Percentiles rank a stretch among this genome's conserved stretches.
These are phyloP conservation scores for Ceratocystiopsis brevicomis DNA, from an alignment of 2,329 filamentous ascomycete species.

Conservation along the genomic window DNA sequence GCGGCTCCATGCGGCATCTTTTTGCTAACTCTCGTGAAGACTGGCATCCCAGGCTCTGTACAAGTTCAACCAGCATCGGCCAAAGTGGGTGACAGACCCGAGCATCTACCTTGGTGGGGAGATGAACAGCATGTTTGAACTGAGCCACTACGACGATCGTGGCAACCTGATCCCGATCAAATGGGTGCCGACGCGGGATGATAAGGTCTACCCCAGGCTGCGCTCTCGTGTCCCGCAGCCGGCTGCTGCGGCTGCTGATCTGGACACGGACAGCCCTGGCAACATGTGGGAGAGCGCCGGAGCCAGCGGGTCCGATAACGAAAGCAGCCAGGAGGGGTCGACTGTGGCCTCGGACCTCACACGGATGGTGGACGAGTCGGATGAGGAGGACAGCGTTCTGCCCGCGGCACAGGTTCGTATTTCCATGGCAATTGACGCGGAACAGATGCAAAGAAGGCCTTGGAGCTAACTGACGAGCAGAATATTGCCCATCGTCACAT, in stretches of 20 bases:
- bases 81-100: slow-evolving; percentile 30
- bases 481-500: too few relatives aligned
- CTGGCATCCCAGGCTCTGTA: slow-evolving; percentile 18
- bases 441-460: too few relatives aligned
- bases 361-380: slow-evolving; percentile 20
- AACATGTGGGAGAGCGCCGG: slow-evolving; percentile 24
- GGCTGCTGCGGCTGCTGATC: slow-evolving; percentile 14
- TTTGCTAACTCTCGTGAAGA: slow-evolving; percentile 2
- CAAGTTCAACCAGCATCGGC: slow-evolving; percentile 29
- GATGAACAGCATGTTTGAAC: slow-evolving; percentile 56
- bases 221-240: slow-evolving; percentile 26
- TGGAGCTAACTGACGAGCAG: too few relatives aligned
- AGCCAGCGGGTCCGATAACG: slow-evolving; percentile 26
- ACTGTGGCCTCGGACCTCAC: slow-evolving; percentile 9
- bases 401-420: neutral
- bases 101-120: slow-evolving; percentile 39
- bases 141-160: slow-evolving; percentile 44
- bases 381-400: slow-evolving; percentile 4
- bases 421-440: neutral
- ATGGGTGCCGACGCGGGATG: slow-evolving; percentile 43
- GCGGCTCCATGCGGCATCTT: neutral
- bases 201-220: slow-evolving; percentile 35
- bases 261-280: slow-evolving; percentile 28
- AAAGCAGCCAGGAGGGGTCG: slow-evolving; percentile 26
- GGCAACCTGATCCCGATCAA: slow-evolving; percentile 49